Evolutionary conservation across 2,329 filamentous ascomycete genomes (phyloP).

Genomic region (Microsporum ferrugineum): DNA sequence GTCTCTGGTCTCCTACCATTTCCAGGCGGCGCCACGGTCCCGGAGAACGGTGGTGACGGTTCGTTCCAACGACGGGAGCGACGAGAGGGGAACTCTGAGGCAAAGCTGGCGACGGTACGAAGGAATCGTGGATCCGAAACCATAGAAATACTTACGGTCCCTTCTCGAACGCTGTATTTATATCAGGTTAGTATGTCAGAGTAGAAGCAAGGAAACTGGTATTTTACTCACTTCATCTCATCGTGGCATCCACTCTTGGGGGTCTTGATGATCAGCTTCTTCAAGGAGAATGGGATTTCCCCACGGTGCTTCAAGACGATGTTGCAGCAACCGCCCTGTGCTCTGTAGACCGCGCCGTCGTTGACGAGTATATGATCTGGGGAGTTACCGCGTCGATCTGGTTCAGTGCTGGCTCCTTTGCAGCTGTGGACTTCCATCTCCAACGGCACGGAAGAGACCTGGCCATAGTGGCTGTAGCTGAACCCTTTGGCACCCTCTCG

Average conservation of each 20-base stretch:
- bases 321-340: conserved; percentile 76
- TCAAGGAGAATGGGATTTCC: conserved; percentile 66
- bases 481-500: conserved; percentile 44
- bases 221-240: conserved; percentile 63
- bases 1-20: background rate
- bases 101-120: conserved; percentile 46
- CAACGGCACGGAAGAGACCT: conserved; percentile 69
- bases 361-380: conserved; percentile 74
- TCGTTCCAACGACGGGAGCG: conserved; percentile 7
- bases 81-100: background rate
- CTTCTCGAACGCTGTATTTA: conserved; percentile 49
- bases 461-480: conserved; percentile 75
- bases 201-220: conserved; percentile 17
- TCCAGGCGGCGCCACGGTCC: background rate
- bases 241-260: conserved; percentile 49
- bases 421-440: conserved; percentile 83
- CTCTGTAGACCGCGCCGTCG: conserved; percentile 80
- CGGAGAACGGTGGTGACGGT: background rate
- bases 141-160: conserved; percentile 88
- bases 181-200: background rate
- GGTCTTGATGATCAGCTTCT: conserved; percentile 78
- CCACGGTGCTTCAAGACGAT: conserved; percentile 73
- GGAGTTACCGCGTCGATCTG: conserved; percentile 44
- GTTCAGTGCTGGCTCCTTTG: conserved; percentile 47
- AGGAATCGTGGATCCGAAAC: conserved; percentile 61